phyloP scores from a whole-genome alignment of 2,329 filamentous ascomycete genomes.

The Tolypocladium sp. region DNA sequence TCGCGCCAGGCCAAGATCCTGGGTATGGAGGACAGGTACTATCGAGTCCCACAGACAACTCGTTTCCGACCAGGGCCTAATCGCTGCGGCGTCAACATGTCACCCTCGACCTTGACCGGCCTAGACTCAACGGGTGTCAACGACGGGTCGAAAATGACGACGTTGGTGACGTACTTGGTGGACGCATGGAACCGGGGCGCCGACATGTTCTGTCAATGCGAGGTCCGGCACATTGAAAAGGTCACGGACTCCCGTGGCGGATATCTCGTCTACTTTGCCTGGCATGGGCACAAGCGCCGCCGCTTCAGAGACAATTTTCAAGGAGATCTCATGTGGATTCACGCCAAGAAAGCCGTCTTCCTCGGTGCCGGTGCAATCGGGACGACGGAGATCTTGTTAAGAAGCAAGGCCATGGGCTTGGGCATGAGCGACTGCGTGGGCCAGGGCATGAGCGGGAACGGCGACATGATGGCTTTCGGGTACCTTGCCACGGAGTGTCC shows the following conservation, averaged over 20 bases:
- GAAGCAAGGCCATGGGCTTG: slow-evolving; percentile 50
- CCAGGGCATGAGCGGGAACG: slow-evolving; percentile 55
- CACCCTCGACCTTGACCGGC: slow-evolving; percentile 47
- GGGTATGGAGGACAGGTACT: slow-evolving; percentile 43
- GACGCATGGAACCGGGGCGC: slow-evolving; percentile 67
- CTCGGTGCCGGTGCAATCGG: slow-evolving; percentile 56
- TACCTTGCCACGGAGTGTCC: slow-evolving; percentile 14
- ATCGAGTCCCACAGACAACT: slow-evolving; percentile 51
- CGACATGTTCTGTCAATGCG: slow-evolving; percentile 61
- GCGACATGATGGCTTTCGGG: slow-evolving; percentile 57
- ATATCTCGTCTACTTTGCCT: slow-evolving; percentile 56
- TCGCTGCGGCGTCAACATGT: slow-evolving; percentile 55
- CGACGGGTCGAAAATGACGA: slow-evolving; percentile 59
- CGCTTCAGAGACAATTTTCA: slow-evolving; percentile 41
- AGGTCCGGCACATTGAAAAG: slow-evolving; percentile 54
- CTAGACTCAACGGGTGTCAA: slow-evolving; percentile 57
- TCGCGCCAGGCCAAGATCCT: slow-evolving; percentile 45
- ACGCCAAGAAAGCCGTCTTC: slow-evolving; percentile 56
- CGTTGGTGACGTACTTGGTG: slow-evolving; percentile 55
- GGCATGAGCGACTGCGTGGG: slow-evolving; percentile 48
- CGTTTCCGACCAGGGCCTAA: slow-evolving; percentile 53
- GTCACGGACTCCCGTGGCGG: slow-evolving; percentile 35
- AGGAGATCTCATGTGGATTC: slow-evolving; percentile 57
- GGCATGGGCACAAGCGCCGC: slow-evolving; percentile 50
- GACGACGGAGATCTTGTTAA: slow-evolving; percentile 56